Evolutionary conservation across 2,329 filamentous ascomycete genomes (phyloP), one percentile per base, ranked within the genome.

Genomic region (Ophiostoma himal-ulmi): DNA sequence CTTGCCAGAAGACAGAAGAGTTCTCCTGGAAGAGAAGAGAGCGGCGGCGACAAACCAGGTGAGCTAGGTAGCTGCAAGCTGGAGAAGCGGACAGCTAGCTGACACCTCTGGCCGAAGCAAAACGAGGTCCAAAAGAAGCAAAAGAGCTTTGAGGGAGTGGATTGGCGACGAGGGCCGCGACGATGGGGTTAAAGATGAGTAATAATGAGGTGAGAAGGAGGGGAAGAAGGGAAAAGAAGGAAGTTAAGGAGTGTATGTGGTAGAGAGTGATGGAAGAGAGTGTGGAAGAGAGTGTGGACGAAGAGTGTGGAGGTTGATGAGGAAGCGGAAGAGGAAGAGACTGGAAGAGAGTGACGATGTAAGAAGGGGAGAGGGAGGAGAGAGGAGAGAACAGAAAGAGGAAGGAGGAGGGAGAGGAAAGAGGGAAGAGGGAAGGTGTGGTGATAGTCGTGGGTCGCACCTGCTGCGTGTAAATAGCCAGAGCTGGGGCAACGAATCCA

Each of bases 391-490:
- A 17, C 4, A 44, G n/a, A 64, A 13, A 36, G 48, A 52, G 48
- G 70, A 67, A 44, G 70, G 52, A 8, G n/a, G 37, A 64, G 14
- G 41, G 30, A 52, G 70, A 70, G 62, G 52, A 48, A 68, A 62
- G 65, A 65, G 67, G 67, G 64, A 30, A 72, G 71, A 44, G 69
- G 64, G 65, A 54, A 68, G 72, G 65, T 52, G 57, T 67, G 69
- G 54, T 70, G 70, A 65, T 65, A 65, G 62, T 65, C 60, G 26
- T 62, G 57, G 60, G 60, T 65, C 60, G 34, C 36, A n/a, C 60
- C 30, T 64, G 60, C 57, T 62, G 57, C 34, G 57, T 62, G 57
- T 62, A 62, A 67, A 44, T 44, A 68, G 30, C 54, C 64, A 65
- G 67, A 26, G 22, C 39, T 67, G 62, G 62, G 62, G 36, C 62